Conservation (phyloP, 2,329 filamentous ascomycete species). For the Aspergillus tamarii region DNA sequence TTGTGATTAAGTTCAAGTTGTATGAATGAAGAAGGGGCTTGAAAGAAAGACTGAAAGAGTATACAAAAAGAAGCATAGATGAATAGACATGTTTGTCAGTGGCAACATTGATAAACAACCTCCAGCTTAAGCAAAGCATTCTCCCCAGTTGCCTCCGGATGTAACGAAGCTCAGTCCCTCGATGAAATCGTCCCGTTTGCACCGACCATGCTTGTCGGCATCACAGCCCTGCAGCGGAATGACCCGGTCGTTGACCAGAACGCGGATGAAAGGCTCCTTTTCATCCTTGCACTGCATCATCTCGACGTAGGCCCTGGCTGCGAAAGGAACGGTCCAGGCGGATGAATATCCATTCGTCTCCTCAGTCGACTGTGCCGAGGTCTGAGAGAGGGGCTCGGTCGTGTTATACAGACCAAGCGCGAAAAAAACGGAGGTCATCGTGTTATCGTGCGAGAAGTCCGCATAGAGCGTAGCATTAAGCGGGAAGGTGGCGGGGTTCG, state of each 20-base stretch:
- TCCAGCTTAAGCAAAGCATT: constrained; percentile 53
- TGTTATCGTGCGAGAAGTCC: constrained; percentile 91
- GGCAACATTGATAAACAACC: background rate
- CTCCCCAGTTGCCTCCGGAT: constrained; percentile 71
- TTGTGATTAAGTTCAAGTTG: background rate
- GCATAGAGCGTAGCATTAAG: constrained; percentile 72
- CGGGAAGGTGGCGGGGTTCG: constrained; percentile 70
- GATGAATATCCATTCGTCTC: constrained; percentile 71
- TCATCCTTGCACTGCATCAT: constrained; percentile 69
- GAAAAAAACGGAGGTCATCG: constrained; percentile 75
- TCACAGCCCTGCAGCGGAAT: constrained; percentile 71
- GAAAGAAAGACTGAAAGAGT: background rate
- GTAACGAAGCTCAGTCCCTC: constrained; percentile 74
- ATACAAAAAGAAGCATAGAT: background rate
- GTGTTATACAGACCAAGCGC: constrained; percentile 78
- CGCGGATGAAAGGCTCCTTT: constrained; percentile 71
- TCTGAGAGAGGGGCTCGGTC: constrained; percentile 59
- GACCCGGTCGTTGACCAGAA: constrained; percentile 84
- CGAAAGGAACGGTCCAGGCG: constrained; percentile 82
- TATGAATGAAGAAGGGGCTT: background rate
- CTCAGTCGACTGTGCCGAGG: constrained; percentile 51
- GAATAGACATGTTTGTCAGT: background rate
- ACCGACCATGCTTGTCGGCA: constrained; percentile 71
- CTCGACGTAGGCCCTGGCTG: constrained; percentile 79
- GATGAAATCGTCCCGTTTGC: constrained; percentile 70